Evolutionary conservation across 148 eudicot species (phyloP), one percentile per base, ranked within the genome.

Genomic region (Diospyros lotus): DNA sequence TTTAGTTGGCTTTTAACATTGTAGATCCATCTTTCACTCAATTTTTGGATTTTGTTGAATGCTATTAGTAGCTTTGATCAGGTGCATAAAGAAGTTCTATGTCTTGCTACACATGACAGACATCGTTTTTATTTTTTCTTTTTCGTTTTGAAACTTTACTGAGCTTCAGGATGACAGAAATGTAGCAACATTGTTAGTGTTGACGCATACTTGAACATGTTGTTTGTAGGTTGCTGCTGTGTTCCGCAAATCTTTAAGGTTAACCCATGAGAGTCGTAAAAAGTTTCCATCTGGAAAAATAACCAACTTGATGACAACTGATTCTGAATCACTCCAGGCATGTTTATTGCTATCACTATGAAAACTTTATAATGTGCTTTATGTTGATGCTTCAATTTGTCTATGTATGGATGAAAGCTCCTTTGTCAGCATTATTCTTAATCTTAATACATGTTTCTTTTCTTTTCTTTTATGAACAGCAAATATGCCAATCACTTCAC

Each of bases 281-380:
- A 82, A 76, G 42, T 87, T 93, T 81, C 80, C 96, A 44, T 68
- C 92, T 69, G 98, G 98, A 68, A 93, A 87, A 82, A 87, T 93
- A 63, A 93, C 96, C 66, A 93, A 93, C 75, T 81, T 93, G 79
- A 93, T 93, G 98, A 90, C 98, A 73, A 93, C 96, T 12, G 98
- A 93, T 84, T 84, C 96, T 82, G 96, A 90, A 85, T 69, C 98
- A 62, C 90, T 93, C 64, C 93, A 90, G 98, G 98, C 75, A 88
- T 58, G 84, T 81, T 61, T 58, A 45, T 6, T 10, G 3, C 43
- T 38, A 38, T 58, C 18, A 44, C 11, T 12, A 15, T 28, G 9
- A 58, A 18, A 58, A 42, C 58, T 5, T 59, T 10, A 13, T 58
- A 55, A 6, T 54, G 60, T 69, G 52, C 69, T 43, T 44, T 6